phyloP scores from a whole-genome alignment of 805 yeast genomes.

The Barnettozyma sucrosica region DNA sequence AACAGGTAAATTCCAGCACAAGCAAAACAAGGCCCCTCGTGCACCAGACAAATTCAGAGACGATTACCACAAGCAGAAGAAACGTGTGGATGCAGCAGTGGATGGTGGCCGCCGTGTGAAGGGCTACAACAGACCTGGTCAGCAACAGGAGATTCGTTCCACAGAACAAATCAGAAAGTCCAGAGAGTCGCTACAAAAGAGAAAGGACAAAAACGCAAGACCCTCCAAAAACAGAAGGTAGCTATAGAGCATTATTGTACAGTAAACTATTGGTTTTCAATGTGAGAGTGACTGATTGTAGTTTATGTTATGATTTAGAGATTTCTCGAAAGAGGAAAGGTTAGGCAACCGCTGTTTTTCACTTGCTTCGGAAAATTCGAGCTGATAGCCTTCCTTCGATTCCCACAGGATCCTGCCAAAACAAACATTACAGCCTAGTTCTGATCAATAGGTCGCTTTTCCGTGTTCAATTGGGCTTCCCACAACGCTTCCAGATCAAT shows the following conservation, averaged over 20 bases:
- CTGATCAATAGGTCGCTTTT: background rate
- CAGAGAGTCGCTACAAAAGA: conserved; percentile 63
- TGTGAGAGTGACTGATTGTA: background rate
- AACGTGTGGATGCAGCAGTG: conserved; percentile 72
- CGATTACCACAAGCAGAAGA: conserved; percentile 75
- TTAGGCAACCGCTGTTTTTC: background rate
- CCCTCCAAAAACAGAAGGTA: conserved; percentile 43
- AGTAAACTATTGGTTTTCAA: no score
- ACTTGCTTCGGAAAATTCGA: background rate
- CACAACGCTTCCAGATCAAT: background rate
- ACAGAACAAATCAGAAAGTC: conserved; percentile 75
- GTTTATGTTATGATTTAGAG: background rate
- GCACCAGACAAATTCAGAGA: conserved; percentile 89
- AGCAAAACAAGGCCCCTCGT: conserved; percentile 72
- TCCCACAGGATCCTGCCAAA: background rate
- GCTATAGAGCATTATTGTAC: background rate
- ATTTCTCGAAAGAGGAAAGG: background rate
- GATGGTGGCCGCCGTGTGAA: conserved; percentile 69
- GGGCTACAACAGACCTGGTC: conserved; percentile 41
- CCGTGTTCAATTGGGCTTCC: background rate
- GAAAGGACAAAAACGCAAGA: conserved; percentile 81
- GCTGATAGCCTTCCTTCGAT: background rate
- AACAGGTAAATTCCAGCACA: conserved; percentile 56
- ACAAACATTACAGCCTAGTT: background rate
- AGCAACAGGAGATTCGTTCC: conserved; percentile 50